Percentiles rank a stretch among this genome's conserved stretches.
Conservation (phyloP, 2,329 filamentous ascomycete species). For the Basipetospora chlamydospora region DNA sequence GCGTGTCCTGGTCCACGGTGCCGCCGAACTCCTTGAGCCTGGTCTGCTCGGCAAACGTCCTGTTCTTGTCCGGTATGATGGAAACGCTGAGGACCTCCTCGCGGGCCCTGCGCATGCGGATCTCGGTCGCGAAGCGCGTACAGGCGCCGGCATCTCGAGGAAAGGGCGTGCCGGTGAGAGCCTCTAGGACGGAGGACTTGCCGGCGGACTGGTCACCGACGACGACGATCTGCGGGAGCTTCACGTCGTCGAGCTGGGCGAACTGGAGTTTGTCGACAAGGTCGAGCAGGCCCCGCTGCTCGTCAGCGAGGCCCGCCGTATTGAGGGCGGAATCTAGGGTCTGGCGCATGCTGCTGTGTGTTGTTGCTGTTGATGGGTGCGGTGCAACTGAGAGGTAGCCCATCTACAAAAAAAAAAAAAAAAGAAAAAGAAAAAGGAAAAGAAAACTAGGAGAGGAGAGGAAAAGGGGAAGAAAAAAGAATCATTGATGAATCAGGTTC, state of each 20-base stretch:
- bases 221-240: constrained; percentile 47
- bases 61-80: constrained; percentile 38
- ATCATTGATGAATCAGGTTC: no score
- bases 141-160: constrained; percentile 45
- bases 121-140: constrained; percentile 47
- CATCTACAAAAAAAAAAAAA: background rate
- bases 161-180: constrained; percentile 47
- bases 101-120: constrained; percentile 35
- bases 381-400: constrained; percentile 3
- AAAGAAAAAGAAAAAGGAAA: background rate
- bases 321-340: constrained; percentile 32
- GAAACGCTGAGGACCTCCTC: constrained; percentile 31
- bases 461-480: no score
- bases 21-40: constrained; percentile 33
- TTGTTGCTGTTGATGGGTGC: no score
- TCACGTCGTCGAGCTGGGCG: constrained; percentile 34
- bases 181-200: constrained; percentile 49
- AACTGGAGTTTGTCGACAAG: constrained; percentile 41
- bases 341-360: constrained; percentile 8
- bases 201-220: constrained; percentile 51
- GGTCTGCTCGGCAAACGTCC: constrained; percentile 30
- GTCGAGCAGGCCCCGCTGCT: constrained; percentile 42
- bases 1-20: constrained; percentile 25
- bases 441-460: no score
- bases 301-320: constrained; percentile 33